Conservation (phyloP, 257 asterid species). For the Solanum dulcamara region DNA sequence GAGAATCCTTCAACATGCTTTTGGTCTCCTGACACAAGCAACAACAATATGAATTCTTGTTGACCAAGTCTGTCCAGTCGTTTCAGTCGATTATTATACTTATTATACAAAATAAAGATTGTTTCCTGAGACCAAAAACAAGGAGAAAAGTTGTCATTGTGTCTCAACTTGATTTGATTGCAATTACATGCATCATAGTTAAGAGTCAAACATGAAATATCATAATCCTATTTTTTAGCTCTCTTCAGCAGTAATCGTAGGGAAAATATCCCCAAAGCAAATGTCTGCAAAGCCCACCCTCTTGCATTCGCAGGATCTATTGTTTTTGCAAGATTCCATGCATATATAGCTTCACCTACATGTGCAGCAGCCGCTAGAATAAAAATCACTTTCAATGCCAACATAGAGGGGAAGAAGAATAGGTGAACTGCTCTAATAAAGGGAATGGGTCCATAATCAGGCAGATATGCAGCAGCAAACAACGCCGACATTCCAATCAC, state of each 20-base stretch:
- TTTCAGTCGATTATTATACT: too few species aligned
- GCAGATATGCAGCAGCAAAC: constrained; percentile 70
- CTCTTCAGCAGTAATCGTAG: constrained; percentile 59
- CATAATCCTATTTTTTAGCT: constrained; percentile 18
- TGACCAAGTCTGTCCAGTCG: too few species aligned
- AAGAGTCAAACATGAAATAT: background rate
- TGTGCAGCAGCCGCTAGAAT: constrained; percentile 35
- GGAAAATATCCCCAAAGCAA: constrained; percentile 61
- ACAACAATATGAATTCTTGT: too few species aligned
- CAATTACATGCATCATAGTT: background rate
- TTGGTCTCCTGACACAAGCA: too few species aligned
- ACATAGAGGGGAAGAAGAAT: constrained; percentile 43
- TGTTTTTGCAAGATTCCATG: constrained; percentile 73
- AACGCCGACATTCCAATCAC: constrained; percentile 46
- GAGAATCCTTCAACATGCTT: too few species aligned
- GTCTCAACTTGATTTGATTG: background rate
- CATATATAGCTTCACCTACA: constrained; percentile 67
- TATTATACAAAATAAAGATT: background rate
- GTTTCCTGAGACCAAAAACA: background rate
- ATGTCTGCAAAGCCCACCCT: constrained; percentile 94
- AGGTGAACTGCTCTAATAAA: constrained; percentile 38
- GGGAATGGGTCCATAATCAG: constrained; percentile 59
- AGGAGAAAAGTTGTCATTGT: background rate
- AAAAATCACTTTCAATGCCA: constrained; percentile 24
- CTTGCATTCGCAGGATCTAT: constrained; percentile 76